Conservation (phyloP, 768 basidiomycete species). For the Xerocomellus intermedius region DNA sequence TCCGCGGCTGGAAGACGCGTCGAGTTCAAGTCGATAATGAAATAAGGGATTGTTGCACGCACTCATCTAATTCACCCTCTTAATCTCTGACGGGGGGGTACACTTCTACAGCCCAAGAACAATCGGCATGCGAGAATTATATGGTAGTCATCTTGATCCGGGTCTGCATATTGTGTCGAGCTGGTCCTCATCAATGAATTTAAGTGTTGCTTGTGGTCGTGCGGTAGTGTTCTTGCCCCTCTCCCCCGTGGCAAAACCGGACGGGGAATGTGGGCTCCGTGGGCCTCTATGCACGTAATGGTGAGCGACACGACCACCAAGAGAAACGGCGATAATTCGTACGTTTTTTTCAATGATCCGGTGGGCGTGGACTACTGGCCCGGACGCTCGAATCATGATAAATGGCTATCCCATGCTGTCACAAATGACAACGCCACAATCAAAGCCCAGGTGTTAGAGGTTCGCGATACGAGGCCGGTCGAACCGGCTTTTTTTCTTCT, state of each 20-base stretch:
- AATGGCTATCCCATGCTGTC: slow-evolving; percentile 5
- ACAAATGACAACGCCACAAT: slow-evolving; percentile 14
- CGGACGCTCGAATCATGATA: neutral
- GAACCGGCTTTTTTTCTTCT: neutral
- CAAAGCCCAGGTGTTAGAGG: neutral
- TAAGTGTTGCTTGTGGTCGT: neutral
- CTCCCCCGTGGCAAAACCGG: neutral
- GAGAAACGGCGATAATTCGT: neutral
- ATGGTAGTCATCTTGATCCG: neutral
- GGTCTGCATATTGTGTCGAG: neutral
- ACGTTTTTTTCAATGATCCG: slow-evolving; percentile 12
- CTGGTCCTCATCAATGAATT: neutral
- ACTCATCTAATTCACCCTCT: neutral
- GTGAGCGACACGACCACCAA: slow-evolving; percentile 5
- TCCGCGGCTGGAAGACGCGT: slow-evolving; percentile 8
- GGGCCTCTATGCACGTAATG: slow-evolving; percentile 3
- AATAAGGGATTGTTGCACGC: neutral
- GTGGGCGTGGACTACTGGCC: neutral
- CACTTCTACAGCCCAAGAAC: neutral
- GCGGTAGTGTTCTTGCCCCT: neutral
- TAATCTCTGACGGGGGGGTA: neutral
- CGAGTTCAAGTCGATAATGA: neutral
- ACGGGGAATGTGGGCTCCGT: neutral
- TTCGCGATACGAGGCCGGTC: neutral
- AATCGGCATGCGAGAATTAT: neutral